Evolutionary conservation across 148 eudicot species (phyloP), one percentile per base, ranked within the genome.

Genomic region (Camellia lanceoleosa): DNA sequence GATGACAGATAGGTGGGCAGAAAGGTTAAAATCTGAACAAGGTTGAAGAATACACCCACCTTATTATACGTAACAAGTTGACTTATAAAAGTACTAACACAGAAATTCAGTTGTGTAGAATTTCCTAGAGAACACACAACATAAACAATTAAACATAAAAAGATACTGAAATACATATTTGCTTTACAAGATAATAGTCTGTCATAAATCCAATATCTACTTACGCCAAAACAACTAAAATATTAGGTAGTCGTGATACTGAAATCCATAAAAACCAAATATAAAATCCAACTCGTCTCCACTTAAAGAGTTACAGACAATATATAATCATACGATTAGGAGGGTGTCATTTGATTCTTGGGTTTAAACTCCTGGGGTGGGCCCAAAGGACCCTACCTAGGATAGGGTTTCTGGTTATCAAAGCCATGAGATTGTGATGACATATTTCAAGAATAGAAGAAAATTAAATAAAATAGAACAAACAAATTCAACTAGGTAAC

Each of bases 141-240:
- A 61, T 61, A 61, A 61, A 15, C 0, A 1, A 30, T 30, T 30
- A 30, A 30, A 30, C 38, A 30, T 30, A 30, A 1, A 30, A 71
- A 2, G 52, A 70, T 19, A 71, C 7, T 9, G 59, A 19, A 20
- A n/a, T 12, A 52, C 18, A 61, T 41, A 56, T 20, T n/a, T 11
- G 47, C 15, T 70, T 68, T 5, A 60, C 64, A 54, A 56, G 76
- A 56, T 44, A 46, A 30, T 49, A 73, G 30, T 61, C 76, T 23
- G 76, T 54, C 76, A 73, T 19, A 30, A 12, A 73, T 23, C n/a
- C 76, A 42, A 38, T 73, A 56, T 7, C 64, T 11, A 71, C 74
- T 51, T 7, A 23, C 15, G 49, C 49, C 42, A 73, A 54, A 59
- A 55, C 60, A 49, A 20, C 38, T 11, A 49, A 54, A 49, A 71